These are phyloP conservation scores for Citrullus colocynthis DNA, from an alignment of 306 rosid species.

Conservation along the genomic window DNA sequence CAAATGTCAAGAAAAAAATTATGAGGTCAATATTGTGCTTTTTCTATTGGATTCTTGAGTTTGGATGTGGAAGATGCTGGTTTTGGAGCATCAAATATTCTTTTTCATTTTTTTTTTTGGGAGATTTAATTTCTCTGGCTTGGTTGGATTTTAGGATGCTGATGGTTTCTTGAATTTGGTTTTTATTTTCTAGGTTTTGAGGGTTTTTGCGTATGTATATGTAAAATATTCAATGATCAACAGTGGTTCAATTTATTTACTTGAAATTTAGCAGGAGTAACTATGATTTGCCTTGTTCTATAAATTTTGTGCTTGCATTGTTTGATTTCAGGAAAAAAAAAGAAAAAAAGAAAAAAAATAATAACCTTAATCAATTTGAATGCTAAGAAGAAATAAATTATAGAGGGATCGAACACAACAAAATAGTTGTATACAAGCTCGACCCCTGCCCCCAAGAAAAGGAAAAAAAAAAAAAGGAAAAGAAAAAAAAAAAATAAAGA, in stretches of 20 bases:
- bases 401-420: background rate
- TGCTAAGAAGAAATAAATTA: no score
- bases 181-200: background rate
- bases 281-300: background rate
- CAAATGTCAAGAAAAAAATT: background rate
- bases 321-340: background rate
- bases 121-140: background rate
- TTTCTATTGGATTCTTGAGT: background rate
- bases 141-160: background rate
- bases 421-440: background rate
- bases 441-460: no score
- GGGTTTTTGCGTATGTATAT: background rate
- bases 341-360: no score
- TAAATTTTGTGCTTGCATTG: background rate
- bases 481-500: no score
- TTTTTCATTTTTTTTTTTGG: background rate
- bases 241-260: background rate
- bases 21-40: background rate
- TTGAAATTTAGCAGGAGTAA: background rate
- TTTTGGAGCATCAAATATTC: background rate
- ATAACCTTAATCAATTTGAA: no score
- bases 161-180: background rate
- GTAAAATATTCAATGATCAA: conserved; percentile 1
- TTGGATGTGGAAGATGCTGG: background rate
- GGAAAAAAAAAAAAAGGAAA: no score